Evolutionary conservation across 2,329 filamentous ascomycete species (phyloP).

Genomic region (Arachnomyces sp.): DNA sequence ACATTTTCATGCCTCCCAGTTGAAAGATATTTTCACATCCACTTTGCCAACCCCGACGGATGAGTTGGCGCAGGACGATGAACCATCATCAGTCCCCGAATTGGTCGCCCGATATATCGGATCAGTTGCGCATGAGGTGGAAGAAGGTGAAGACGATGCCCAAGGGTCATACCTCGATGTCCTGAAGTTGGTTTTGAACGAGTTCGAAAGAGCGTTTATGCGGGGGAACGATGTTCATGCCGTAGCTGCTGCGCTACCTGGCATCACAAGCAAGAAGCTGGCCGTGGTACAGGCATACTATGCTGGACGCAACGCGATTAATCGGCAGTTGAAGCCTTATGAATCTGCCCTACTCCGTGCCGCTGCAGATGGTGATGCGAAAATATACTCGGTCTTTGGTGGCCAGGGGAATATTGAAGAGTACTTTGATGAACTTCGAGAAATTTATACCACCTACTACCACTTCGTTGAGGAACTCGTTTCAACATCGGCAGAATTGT

Average conservation of each 20-base stretch:
- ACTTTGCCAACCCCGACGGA: constrained; percentile 87
- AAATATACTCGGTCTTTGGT: constrained; percentile 89
- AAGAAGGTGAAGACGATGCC: constrained; percentile 82
- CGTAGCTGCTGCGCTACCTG: constrained; percentile 73
- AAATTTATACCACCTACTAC: constrained; percentile 84
- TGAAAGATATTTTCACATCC: constrained; percentile 82
- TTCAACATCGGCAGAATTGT: constrained; percentile 69
- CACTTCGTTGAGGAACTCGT: constrained; percentile 85
- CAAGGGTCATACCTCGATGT: constrained; percentile 88
- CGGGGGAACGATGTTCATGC: constrained; percentile 95
- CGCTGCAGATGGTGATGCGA: constrained; percentile 72
- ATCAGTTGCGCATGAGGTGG: constrained; percentile 79
- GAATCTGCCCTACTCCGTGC: constrained; percentile 89
- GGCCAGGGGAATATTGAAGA: constrained; percentile 99
- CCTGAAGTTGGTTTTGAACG: constrained; percentile 82
- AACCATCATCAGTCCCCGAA: constrained; percentile 92
- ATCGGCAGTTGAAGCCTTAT: constrained; percentile 81
- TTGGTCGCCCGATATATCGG: constrained; percentile 90
- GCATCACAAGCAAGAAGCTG: constrained; percentile 88
- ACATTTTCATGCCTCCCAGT: constrained; percentile 90
- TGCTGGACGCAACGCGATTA: constrained; percentile 72
- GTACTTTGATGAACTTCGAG: constrained; percentile 94
- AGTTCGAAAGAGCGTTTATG: constrained; percentile 93
- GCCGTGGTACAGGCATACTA: constrained; percentile 88
- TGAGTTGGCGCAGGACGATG: constrained; percentile 94